Evolutionary conservation across 2,329 filamentous ascomycete species (phyloP).

Genomic region (Venturia oleaginea): DNA sequence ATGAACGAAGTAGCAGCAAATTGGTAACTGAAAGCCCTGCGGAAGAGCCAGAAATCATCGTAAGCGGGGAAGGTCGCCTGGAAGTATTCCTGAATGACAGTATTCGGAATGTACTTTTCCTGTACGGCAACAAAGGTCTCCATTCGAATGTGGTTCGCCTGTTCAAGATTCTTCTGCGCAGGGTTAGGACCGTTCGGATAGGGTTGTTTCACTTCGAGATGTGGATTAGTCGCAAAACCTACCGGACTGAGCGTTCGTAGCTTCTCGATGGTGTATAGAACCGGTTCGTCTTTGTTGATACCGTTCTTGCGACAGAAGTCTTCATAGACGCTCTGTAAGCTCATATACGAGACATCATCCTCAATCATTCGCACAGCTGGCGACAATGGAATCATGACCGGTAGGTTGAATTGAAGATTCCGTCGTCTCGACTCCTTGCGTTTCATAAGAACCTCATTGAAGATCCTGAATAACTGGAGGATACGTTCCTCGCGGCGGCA

Average conservation of each 20-base stretch:
- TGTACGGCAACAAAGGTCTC: constrained; percentile 95
- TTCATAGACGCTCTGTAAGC: constrained; percentile 89
- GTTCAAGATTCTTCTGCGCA: constrained; percentile 57
- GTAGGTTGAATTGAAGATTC: constrained; percentile 92
- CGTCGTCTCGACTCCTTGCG: constrained; percentile 91
- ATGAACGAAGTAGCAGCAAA: constrained; percentile 93
- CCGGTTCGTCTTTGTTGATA: constrained; percentile 89
- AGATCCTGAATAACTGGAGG: constrained; percentile 90
- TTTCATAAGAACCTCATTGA: constrained; percentile 84
- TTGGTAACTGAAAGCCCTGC: constrained; percentile 92
- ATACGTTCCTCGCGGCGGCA: constrained; percentile 92
- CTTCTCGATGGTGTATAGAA: constrained; percentile 93
- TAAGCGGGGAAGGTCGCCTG: constrained; percentile 79
- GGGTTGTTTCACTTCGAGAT: constrained; percentile 15
- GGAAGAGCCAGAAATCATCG: constrained; percentile 97
- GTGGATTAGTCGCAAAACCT: constrained; percentile 8
- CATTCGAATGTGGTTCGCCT: constrained; percentile 62
- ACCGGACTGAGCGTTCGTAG: constrained; percentile 54
- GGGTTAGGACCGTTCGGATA: constrained; percentile 12
- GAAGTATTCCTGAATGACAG: constrained; percentile 80
- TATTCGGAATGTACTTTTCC: constrained; percentile 81
- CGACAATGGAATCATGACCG: constrained; percentile 89
- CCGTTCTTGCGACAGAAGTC: constrained; percentile 84
- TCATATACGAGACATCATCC: constrained; percentile 90
- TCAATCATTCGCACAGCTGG: constrained; percentile 92